These are phyloP conservation scores for Pyricularia pennisetigena DNA, from an alignment of 2,329 filamentous ascomycete genomes.

Conservation along the genomic window DNA sequence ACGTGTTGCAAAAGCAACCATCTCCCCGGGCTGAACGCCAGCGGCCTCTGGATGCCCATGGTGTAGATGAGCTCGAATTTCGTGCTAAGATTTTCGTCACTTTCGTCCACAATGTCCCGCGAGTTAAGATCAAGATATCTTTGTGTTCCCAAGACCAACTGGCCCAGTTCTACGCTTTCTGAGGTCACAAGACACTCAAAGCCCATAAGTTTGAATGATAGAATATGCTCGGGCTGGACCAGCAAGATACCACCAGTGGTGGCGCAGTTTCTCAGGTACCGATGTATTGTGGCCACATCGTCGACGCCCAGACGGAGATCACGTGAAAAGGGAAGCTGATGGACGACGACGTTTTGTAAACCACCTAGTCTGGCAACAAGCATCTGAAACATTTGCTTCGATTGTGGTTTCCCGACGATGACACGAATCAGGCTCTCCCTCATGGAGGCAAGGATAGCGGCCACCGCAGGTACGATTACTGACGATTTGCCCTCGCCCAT, in stretches of 20 bases:
- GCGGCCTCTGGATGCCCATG: constrained; percentile 36
- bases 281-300: constrained; percentile 24
- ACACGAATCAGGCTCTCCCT: constrained; percentile 40
- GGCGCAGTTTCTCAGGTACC: constrained; percentile 35
- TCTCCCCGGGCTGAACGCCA: constrained; percentile 42
- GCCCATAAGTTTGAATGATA: constrained; percentile 55
- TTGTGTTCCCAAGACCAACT: background rate
- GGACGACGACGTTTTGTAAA: constrained; percentile 42
- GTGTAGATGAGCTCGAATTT: constrained; percentile 56
- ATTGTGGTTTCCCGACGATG: constrained; percentile 50
- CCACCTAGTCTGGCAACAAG: constrained; percentile 44
- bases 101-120: constrained; percentile 54
- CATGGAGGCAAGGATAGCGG: constrained; percentile 37
- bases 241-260: constrained; percentile 42
- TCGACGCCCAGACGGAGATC: constrained; percentile 17
- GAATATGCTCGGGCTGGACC: constrained; percentile 51
- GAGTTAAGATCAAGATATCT: constrained; percentile 20
- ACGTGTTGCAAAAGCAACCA: constrained; percentile 48
- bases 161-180: background rate
- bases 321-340: constrained; percentile 49
- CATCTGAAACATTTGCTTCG: constrained; percentile 50
- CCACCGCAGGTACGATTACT: constrained; percentile 57
- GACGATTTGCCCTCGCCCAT: constrained; percentile 66
- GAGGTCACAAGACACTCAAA: constrained; percentile 26
- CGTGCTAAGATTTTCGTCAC: constrained; percentile 51